Conservation (phyloP, 148 eudicot genomes). For the Cornus florida region DNA sequence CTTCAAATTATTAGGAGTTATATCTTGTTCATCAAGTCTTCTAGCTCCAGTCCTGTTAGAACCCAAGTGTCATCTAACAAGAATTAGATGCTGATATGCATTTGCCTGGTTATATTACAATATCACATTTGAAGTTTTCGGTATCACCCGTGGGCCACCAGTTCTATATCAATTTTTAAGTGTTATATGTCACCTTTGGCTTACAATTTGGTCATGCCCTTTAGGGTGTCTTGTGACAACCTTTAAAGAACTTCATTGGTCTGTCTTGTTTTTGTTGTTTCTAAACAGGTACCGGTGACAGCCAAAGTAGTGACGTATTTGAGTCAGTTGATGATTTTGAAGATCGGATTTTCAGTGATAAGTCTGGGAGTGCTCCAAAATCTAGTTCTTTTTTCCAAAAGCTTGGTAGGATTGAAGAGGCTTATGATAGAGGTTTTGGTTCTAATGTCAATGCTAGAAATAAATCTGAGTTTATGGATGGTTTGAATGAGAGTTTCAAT, state of each 20-base stretch:
- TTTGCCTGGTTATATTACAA: not conserved
- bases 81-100: not conserved
- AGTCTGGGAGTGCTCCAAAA: constrained; percentile 22
- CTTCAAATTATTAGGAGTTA: not conserved
- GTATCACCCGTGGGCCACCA: not conserved
- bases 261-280: constrained; percentile 6
- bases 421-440: constrained; percentile 29
- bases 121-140: not conserved
- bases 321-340: constrained; percentile 62
- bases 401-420: constrained; percentile 46
- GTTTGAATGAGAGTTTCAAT: constrained; percentile 46
- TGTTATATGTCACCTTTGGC: not conserved
- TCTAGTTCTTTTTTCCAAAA: constrained; percentile 38
- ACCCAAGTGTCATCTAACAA: not conserved
- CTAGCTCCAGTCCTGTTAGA: not conserved
- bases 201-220: not conserved
- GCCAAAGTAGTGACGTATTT: constrained; percentile 20
- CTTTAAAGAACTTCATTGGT: not conserved
- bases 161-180: not conserved
- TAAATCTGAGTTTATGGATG: constrained; percentile 29
- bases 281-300: constrained; percentile 30
- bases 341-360: constrained; percentile 49
- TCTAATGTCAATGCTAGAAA: constrained; percentile 21
- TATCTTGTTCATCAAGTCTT: not conserved
- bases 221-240: too few species aligned